phyloP scores from a whole-genome alignment of 129 eudicot species.

The Flaveria bidentis region DNA sequence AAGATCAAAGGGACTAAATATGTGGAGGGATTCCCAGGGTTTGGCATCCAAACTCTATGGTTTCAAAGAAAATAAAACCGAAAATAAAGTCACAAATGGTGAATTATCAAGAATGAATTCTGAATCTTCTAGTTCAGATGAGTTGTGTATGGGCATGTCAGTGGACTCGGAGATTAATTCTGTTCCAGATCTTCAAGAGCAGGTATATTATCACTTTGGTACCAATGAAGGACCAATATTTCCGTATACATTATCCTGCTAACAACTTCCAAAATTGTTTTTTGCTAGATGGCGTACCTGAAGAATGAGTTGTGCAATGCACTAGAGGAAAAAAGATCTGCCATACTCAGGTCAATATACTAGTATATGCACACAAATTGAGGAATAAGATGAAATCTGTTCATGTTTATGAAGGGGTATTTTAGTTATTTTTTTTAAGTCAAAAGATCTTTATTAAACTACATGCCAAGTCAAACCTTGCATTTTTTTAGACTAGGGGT shows the following conservation, averaged over 20 bases:
- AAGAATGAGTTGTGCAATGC: constrained; percentile 82
- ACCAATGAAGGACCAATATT: not conserved
- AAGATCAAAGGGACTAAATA: constrained; percentile 66
- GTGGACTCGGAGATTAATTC: constrained; percentile 62
- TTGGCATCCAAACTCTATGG: constrained; percentile 74
- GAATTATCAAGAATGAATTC: constrained; percentile 46
- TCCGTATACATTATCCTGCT: not conserved
- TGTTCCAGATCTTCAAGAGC: constrained; percentile 82
- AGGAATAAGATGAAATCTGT: not conserved
- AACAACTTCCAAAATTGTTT: constrained; percentile 18
- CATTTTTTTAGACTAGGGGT: too few species aligned
- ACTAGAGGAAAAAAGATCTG: constrained; percentile 85
- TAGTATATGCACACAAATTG: not conserved
- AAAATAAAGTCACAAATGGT: constrained; percentile 46
- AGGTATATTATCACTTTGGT: constrained; percentile 49
- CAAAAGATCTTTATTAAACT: too few species aligned
- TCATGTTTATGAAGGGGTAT: not conserved
- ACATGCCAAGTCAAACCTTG: too few species aligned
- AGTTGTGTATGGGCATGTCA: constrained; percentile 32
- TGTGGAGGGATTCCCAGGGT: constrained; percentile 73
- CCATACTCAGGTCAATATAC: constrained; percentile 67
- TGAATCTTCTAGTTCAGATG: constrained; percentile 52
- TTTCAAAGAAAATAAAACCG: constrained; percentile 54
- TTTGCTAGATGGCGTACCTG: constrained; percentile 76
- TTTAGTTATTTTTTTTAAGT: too few species aligned